Evolutionary conservation across 257 asterid species (phyloP).

Genomic region (Nicotiana tabacum): DNA sequence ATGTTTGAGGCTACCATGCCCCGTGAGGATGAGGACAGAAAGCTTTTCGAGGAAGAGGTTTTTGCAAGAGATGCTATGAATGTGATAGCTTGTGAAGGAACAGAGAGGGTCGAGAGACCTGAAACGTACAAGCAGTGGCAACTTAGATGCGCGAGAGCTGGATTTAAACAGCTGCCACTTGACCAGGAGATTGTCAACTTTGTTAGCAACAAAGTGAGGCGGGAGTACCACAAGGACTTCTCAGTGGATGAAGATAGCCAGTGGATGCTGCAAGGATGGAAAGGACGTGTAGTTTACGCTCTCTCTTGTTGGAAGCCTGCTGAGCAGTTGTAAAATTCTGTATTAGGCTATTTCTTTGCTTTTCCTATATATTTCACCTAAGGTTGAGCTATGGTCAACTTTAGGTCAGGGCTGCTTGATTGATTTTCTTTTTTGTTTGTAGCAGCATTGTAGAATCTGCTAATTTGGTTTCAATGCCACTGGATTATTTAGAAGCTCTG

Average conservation of each 20-base stretch:
- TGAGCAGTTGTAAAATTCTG: not conserved
- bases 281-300: slow-evolving; percentile 28
- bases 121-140: slow-evolving; percentile 43
- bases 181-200: slow-evolving; percentile 26
- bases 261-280: slow-evolving; percentile 40
- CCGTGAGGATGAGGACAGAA: slow-evolving; percentile 23
- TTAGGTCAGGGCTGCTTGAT: not conserved
- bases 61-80: slow-evolving; percentile 32
- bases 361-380: not conserved
- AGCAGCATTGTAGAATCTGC: not conserved
- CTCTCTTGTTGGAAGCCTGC: slow-evolving; percentile 29
- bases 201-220: slow-evolving; percentile 23
- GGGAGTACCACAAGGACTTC: slow-evolving; percentile 27
- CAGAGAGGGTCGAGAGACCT: slow-evolving; percentile 38
- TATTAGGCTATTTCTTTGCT: not conserved
- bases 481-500: not conserved
- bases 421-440: not conserved
- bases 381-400: not conserved
- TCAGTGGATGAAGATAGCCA: slow-evolving; percentile 24
- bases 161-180: slow-evolving; percentile 32
- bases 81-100: slow-evolving; percentile 38
- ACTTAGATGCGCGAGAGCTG: slow-evolving; percentile 30
- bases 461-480: not conserved
- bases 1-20: slow-evolving; percentile 25
- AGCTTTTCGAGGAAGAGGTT: slow-evolving; percentile 25